phyloP scores from a whole-genome alignment of 768 basidiomycete species.

The Naganishia randhawae region DNA sequence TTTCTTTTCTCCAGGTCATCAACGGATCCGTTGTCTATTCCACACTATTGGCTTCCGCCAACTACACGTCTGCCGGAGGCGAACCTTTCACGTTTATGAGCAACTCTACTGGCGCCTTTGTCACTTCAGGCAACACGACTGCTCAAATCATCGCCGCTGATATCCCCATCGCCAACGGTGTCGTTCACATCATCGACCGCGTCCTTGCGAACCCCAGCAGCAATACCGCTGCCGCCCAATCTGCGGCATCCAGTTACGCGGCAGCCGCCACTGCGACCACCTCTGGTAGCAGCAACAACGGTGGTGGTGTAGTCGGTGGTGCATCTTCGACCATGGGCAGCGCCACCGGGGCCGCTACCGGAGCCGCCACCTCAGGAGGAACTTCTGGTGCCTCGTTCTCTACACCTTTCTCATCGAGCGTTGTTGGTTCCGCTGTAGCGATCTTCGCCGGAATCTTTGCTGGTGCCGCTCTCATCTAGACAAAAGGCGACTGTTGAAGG shows the following conservation, averaged over 20 bases:
- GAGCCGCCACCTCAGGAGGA: not conserved
- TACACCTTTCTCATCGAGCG: not conserved
- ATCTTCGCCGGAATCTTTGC: constrained; percentile 32
- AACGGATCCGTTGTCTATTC: constrained; percentile 70
- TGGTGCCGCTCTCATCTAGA: constrained; percentile 26
- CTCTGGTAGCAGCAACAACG: constrained; percentile 25
- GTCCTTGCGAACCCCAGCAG: constrained; percentile 50
- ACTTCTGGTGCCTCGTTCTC: not conserved
- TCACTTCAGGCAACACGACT: constrained; percentile 55
- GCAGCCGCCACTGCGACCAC: constrained; percentile 41
- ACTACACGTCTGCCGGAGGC: constrained; percentile 60
- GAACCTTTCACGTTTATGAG: constrained; percentile 56
- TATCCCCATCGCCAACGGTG: constrained; percentile 64
- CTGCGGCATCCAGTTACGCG: constrained; percentile 40
- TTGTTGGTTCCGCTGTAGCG: constrained; percentile 36
- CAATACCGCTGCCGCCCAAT: constrained; percentile 47
- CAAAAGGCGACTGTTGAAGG: not conserved
- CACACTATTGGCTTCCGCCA: constrained; percentile 53
- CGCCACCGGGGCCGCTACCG: constrained; percentile 16
- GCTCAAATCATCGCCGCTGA: constrained; percentile 62
- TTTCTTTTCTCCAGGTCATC: constrained; percentile 54
- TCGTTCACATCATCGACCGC: constrained; percentile 57
- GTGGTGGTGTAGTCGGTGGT: constrained; percentile 24
- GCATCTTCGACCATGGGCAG: constrained; percentile 27
- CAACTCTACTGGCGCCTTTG: constrained; percentile 62